Evolutionary conservation across 1,284 basidiomycete species (phyloP).

Genomic region (Tilletia setariae): DNA sequence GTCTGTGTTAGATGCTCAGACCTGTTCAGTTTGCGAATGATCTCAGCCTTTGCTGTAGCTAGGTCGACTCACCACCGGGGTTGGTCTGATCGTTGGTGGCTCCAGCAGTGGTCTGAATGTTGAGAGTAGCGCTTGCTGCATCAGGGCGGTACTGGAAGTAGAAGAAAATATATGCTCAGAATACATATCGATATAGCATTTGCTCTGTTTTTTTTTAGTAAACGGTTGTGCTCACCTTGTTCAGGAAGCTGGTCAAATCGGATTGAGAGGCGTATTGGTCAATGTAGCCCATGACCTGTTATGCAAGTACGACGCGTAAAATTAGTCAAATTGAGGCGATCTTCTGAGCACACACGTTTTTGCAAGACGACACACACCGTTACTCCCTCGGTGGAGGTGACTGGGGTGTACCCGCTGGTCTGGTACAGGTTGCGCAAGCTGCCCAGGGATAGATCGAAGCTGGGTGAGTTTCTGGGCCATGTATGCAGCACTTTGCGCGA

Average conservation of each 20-base stretch:
- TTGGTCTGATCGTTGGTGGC: slow-evolving; percentile 19
- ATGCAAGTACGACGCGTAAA: no score
- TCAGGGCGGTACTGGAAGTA: slow-evolving; percentile 13
- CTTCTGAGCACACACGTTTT: neutral
- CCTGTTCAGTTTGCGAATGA: neutral
- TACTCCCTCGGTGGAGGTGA: neutral
- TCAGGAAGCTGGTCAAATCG: slow-evolving; percentile 21
- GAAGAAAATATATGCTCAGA: no score
- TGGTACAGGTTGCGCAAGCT: slow-evolving; percentile 19
- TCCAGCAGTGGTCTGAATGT: slow-evolving; percentile 16
- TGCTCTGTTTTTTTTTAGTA: neutral
- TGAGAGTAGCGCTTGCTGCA: slow-evolving; percentile 18
- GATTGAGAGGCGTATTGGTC: slow-evolving; percentile 20
- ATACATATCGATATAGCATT: no score
- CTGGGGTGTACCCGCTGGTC: neutral
- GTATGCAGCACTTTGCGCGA: neutral
- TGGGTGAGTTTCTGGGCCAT: neutral
- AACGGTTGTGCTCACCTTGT: slow-evolving; percentile 1
- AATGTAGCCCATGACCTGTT: slow-evolving; percentile 25
- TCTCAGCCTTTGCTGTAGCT: neutral
- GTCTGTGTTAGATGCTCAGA: neutral
- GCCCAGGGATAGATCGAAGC: neutral
- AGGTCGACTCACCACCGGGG: slow-evolving; percentile 15
- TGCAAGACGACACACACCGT: neutral
- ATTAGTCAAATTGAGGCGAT: neutral